Evolutionary conservation across 768 basidiomycete species (phyloP), one percentile per base, ranked within the genome.

Genomic region (Mycena galericulata): DNA sequence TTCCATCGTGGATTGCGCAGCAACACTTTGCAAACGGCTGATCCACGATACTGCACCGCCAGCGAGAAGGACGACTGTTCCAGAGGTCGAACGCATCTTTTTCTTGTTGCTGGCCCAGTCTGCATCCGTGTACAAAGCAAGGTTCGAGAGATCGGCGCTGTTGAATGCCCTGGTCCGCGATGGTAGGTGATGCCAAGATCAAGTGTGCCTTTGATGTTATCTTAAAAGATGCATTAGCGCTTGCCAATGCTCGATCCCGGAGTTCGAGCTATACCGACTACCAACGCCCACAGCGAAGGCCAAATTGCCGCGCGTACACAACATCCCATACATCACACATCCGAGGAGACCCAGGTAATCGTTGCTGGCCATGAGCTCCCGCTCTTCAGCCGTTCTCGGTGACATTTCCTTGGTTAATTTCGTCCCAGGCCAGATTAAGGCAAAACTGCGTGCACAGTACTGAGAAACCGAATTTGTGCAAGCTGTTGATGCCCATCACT

Each of bases 251-350:
- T 53, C 51, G 22, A 53, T 53, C 8, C 51, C 51, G 30, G 51
- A 32, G 12, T 53, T 53, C 9, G 51, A 34, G 22, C 51, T 53
- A 12, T 5, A 53, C 6, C 51, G 51, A n/a, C 51, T 53, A 3
- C 6, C 20, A 10, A 53, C 51, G 34, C 51, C 51, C 3, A 53
- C 51, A 34, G 54, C 54, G 10, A 55, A 55, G 4, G 24, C 36
- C 2, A 55, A 3, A 24, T 55, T 36, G 22, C 8, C 22, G 36
- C 54, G 54, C 8, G 54, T 55, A 1, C 54, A 34, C 9, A 55
- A 34, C 54, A 55, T 55, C 24, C 54, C 54, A 11, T 55, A 55
- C 54, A 55, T 55, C 11, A 55, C 54, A n/a, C 22, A 40, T 9
- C 54, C 54, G 4, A 55, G 14, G 0, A 40, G 14, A 3, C 54